Conservation (phyloP, 2,329 filamentous ascomycete genomes). For the Fusarium albosuccineum region DNA sequence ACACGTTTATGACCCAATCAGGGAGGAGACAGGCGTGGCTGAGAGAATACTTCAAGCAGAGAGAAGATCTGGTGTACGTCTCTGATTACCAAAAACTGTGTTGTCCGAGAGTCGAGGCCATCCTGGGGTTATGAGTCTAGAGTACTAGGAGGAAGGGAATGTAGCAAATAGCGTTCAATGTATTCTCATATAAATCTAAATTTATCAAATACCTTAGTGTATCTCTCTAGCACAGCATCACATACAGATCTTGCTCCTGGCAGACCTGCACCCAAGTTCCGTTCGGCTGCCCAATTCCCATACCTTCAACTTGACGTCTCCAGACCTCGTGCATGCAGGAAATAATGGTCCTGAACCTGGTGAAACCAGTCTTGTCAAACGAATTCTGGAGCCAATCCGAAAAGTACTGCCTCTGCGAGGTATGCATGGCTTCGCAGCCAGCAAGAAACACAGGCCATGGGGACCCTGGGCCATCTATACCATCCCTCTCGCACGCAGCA, state of each 20-base stretch:
- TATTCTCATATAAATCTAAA: too few species aligned
- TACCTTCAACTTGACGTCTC: neutral
- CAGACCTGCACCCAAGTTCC: neutral
- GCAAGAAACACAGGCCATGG: neutral
- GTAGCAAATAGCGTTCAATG: too few species aligned
- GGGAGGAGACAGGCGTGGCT: too few species aligned
- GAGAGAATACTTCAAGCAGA: too few species aligned
- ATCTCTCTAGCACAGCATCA: neutral
- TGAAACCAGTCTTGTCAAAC: neutral
- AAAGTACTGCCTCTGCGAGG: neutral
- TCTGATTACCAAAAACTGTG: too few species aligned
- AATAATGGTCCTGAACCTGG: neutral
- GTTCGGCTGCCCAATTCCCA: neutral
- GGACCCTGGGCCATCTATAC: neutral
- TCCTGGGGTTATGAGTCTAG: too few species aligned
- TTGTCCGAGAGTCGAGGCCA: too few species aligned
- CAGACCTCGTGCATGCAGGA: constrained; percentile 2
- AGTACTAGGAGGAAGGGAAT: too few species aligned
- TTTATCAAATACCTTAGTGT: too few species aligned
- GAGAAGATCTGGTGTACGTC: too few species aligned
- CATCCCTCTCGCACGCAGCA: neutral
- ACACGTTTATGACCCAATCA: neutral
- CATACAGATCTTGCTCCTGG: neutral
- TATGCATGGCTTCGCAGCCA: neutral
- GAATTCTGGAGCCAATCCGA: neutral